These are phyloP conservation scores for Dendrocalamus latiflorus DNA, from an alignment of 202 grass and related monocot genomes.

Conservation along the genomic window DNA sequence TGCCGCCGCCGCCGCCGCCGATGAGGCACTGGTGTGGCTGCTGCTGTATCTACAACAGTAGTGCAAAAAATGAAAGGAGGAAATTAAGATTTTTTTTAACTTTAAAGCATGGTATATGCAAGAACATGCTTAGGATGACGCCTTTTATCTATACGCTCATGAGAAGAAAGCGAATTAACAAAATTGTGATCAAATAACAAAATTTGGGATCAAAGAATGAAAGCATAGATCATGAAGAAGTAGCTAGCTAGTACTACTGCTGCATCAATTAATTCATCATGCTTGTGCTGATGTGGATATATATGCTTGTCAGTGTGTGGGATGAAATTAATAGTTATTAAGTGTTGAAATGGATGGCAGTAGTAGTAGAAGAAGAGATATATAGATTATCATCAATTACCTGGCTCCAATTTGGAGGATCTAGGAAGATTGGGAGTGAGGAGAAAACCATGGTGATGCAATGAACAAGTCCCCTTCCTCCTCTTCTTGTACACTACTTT, in stretches of 20 bases:
- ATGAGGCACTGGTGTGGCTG: slow-evolving; percentile 56
- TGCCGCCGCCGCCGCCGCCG: slow-evolving; percentile 2
- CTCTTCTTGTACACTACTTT: slow-evolving; percentile 11
- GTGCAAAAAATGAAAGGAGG: background rate
- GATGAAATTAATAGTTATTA: background rate
- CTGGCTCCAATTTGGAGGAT: slow-evolving; percentile 73
- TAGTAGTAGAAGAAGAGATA: background rate
- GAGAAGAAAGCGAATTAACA: background rate
- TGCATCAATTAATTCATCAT: background rate
- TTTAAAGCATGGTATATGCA: slow-evolving; percentile 56
- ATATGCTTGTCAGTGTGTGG: background rate
- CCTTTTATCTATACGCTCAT: background rate
- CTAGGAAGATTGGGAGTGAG: slow-evolving; percentile 64
- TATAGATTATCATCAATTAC: slow-evolving; percentile 23
- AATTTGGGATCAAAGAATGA: background rate
- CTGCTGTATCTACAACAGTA: slow-evolving; percentile 53
- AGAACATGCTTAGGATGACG: slow-evolving; percentile 32
- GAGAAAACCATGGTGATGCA: slow-evolving; percentile 66
- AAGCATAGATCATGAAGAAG: no score
- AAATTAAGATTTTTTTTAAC: slow-evolving; percentile 6
- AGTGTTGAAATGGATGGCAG: background rate
- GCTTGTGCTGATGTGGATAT: background rate
- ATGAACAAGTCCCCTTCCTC: background rate
- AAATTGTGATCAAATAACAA: background rate
- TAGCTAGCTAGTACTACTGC: no score